Base-by-base conservation (phyloP, 2,329 filamentous ascomycete species). In the Alternaria novae-zelandiae region DNA sequence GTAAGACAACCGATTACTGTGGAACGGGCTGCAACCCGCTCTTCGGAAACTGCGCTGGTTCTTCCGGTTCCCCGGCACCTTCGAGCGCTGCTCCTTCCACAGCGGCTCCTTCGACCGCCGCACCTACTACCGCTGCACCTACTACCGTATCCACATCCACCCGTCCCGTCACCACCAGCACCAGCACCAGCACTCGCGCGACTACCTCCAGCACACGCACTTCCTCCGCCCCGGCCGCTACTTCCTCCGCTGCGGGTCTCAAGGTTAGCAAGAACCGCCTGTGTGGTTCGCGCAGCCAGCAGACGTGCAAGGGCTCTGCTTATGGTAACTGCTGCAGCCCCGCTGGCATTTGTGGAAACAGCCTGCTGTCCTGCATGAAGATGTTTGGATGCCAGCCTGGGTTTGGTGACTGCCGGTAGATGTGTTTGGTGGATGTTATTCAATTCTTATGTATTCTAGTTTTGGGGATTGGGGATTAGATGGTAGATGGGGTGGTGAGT, bases 21-120 rank as follows among this genome's bases (percentile, higher is more conserved):
- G 58, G 58, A 44, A 50, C 53, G n/a, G 58, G 58, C 25, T 61
- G 58, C 20, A 61, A 61, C 32, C 17, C 58, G 17, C 53, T 61
- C 13, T 46, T 61, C 12, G 59, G 59, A n/a, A 51, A 43, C 51
- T 61, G 54, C 54, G n/a, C 47, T 8, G 47, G 47, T 3, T 51
- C 36, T 17, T 41, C 49, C n/a, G 17, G 12, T 3, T 32, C 49
- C 9, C 28, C 49, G 3, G 28, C 1, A 9, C n/a, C n/a, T 26
- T 50, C 46, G 4, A 30, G 25, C n/a, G 25, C n/a, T 25, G 46
- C 45, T 17, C 30, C 43, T 15, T 32, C 30, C 13, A 15, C 30
- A 1, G 30, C 49, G 13, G 26, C 26, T 54, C 20, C 25, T 54
- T 20, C 25, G 12, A 45, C 30, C n/a, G 30, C 47, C 20, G 30